A percentile compares a stretch with the other conserved stretches of the same genome.
Evolutionary conservation across 148 eudicot genomes (phyloP).

Genomic region (Rhododendron kiyosumense): DNA sequence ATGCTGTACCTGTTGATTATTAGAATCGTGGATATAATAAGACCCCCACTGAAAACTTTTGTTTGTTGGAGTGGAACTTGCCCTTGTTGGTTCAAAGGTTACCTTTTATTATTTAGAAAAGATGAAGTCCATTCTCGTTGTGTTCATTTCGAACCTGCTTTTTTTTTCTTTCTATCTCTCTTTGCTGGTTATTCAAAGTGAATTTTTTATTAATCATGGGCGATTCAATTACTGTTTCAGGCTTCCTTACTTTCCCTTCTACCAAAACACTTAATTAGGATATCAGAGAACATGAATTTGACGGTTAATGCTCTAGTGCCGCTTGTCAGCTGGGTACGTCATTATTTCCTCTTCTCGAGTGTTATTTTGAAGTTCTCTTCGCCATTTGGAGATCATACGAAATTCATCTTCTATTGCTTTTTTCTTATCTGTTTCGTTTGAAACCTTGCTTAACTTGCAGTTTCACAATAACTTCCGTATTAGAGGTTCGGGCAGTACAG

Average conservation of each 20-base stretch:
- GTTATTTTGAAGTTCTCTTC: background rate
- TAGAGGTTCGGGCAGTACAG: slow-evolving; percentile 38
- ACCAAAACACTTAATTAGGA: slow-evolving; percentile 57
- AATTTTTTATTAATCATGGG: background rate
- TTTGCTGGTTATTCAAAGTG: background rate
- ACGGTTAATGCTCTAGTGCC: slow-evolving; percentile 56
- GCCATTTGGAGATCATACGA: background rate
- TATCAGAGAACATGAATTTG: slow-evolving; percentile 47
- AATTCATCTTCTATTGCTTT: background rate
- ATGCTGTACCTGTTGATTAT: no score
- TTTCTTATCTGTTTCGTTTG: background rate
- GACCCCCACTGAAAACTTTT: background rate
- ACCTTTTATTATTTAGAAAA: background rate
- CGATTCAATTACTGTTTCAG: slow-evolving; percentile 38
- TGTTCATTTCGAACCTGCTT: background rate
- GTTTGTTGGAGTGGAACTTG: background rate
- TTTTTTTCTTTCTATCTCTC: background rate
- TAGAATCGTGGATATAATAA: background rate
- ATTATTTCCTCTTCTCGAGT: background rate
- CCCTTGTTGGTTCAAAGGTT: background rate
- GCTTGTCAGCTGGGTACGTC: slow-evolving; percentile 72
- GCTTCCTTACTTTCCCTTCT: slow-evolving; percentile 80
- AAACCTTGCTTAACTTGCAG: slow-evolving; percentile 31
- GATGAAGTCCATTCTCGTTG: background rate
- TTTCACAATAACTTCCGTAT: slow-evolving; percentile 61